Evolutionary conservation across 345 rosid species (phyloP).

Genomic region (Eucalyptus pauciflora): DNA sequence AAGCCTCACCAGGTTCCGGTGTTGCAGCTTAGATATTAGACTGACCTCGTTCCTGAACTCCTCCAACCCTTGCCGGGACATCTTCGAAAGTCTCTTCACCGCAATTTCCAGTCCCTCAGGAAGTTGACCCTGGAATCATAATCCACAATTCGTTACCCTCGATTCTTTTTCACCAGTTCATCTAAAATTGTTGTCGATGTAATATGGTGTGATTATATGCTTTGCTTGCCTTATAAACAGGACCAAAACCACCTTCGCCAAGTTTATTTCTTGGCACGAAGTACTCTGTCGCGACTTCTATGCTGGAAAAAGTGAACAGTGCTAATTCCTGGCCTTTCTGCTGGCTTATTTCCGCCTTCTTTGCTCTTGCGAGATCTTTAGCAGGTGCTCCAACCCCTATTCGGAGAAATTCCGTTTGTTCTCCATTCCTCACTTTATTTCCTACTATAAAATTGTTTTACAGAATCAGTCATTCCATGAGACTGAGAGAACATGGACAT

Average conservation of each 20-base stretch:
- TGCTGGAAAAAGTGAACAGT: background rate
- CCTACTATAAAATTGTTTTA: background rate
- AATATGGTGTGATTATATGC: background rate
- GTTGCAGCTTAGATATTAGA: constrained; percentile 4
- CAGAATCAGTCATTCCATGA: background rate
- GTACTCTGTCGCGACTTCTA: constrained; percentile 13
- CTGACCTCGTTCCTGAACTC: constrained; percentile 11
- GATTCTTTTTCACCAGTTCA: background rate
- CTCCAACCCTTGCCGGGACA: constrained; percentile 7
- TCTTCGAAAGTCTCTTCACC: constrained; percentile 3
- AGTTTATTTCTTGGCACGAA: constrained; percentile 21
- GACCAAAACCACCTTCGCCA: constrained; percentile 52
- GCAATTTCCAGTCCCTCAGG: background rate
- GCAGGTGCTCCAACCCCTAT: background rate
- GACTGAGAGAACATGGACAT: background rate
- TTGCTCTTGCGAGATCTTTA: background rate
- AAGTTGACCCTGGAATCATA: background rate
- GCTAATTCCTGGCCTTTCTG: background rate
- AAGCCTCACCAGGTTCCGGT: background rate
- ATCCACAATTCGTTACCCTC: background rate
- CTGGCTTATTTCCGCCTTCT: background rate
- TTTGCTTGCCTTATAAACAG: constrained; percentile 27
- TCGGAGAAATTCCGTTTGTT: background rate
- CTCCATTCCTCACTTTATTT: background rate
- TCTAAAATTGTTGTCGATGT: background rate